These are phyloP conservation scores for Tubosaeta brunneosetosa DNA, from an alignment of 768 basidiomycete genomes.

Conservation along the genomic window DNA sequence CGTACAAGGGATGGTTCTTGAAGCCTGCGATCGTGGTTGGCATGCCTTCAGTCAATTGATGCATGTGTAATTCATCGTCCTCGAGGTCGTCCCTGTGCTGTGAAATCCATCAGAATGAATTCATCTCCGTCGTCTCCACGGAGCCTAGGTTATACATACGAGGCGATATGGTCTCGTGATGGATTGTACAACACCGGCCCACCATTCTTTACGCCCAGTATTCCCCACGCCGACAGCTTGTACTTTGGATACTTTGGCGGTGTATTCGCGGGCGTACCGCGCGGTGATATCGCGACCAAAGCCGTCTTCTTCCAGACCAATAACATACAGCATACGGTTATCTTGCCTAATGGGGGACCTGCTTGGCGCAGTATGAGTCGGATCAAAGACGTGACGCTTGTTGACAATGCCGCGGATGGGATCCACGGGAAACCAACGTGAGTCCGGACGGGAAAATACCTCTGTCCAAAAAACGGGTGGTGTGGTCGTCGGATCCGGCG, in stretches of 20 bases:
- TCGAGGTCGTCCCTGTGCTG: constrained; percentile 92
- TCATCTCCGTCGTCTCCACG: constrained; percentile 19
- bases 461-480: constrained; percentile 97
- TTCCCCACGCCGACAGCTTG: constrained; percentile 53
- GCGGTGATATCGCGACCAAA: constrained; percentile 89
- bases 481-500: constrained; percentile 50
- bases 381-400: constrained; percentile 77
- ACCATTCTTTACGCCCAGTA: constrained; percentile 74
- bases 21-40: constrained; percentile 86
- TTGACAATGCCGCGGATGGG: constrained; percentile 78
- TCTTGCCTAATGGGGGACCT: constrained; percentile 36
- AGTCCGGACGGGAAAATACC: constrained; percentile 89
- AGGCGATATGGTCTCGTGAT: constrained; percentile 77
- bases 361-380: constrained; percentile 36
- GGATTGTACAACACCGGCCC: constrained; percentile 61
- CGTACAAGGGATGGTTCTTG: constrained; percentile 89
- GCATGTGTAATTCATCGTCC: constrained; percentile 78
- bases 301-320: constrained; percentile 93
- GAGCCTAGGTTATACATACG: constrained; percentile 41
- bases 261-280: constrained; percentile 79
- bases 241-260: constrained; percentile 74
- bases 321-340: constrained; percentile 89
- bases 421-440: constrained; percentile 90
- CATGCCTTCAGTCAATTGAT: constrained; percentile 86
- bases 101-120: constrained; percentile 5